phyloP scores from a whole-genome alignment of 371 early-diverging fungal genomes.

The Syncephalastrum racemosum region DNA sequence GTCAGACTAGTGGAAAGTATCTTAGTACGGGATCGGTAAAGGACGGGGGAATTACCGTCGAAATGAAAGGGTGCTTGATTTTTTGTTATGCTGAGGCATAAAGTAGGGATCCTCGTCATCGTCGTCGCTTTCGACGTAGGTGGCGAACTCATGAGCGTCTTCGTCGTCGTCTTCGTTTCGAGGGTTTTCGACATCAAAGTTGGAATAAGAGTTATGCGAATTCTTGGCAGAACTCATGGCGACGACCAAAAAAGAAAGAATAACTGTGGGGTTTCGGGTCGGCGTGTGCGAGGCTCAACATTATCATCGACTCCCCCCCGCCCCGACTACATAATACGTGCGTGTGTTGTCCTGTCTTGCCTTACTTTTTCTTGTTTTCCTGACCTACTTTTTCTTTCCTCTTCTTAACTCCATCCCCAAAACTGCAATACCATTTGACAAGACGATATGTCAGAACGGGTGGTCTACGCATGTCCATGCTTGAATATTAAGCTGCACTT shows the following conservation, averaged over 20 bases:
- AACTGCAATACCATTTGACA: background rate
- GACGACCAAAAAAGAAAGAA: too few species aligned
- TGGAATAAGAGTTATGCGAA: too few species aligned
- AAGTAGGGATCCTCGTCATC: slow-evolving; percentile 57
- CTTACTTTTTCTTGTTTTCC: background rate
- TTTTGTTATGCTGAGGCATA: slow-evolving; percentile 51
- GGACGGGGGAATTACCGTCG: slow-evolving; percentile 24
- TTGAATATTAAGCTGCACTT: slow-evolving; percentile 42
- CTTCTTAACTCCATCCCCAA: background rate
- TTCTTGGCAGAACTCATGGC: too few species aligned
- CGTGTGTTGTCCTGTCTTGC: too few species aligned
- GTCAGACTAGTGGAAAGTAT: slow-evolving; percentile 23
- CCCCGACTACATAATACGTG: too few species aligned
- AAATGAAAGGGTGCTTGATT: slow-evolving; percentile 50
- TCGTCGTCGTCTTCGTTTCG: slow-evolving; percentile 35
- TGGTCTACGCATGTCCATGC: slow-evolving; percentile 43
- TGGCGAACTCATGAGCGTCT: slow-evolving; percentile 52
- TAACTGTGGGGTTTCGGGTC: too few species aligned
- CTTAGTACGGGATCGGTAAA: slow-evolving; percentile 1
- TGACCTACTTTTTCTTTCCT: background rate
- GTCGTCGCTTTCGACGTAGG: slow-evolving; percentile 54
- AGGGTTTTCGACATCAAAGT: too few species aligned
- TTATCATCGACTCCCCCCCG: too few species aligned
- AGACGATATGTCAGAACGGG: slow-evolving; percentile 28
- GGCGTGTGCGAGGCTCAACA: too few species aligned